A percentile compares a stretch with the other conserved stretches of the same genome.
These are phyloP conservation scores for Penicillium fuscoglaucum DNA, from an alignment of 2,329 filamentous ascomycete genomes.

Conservation along the genomic window DNA sequence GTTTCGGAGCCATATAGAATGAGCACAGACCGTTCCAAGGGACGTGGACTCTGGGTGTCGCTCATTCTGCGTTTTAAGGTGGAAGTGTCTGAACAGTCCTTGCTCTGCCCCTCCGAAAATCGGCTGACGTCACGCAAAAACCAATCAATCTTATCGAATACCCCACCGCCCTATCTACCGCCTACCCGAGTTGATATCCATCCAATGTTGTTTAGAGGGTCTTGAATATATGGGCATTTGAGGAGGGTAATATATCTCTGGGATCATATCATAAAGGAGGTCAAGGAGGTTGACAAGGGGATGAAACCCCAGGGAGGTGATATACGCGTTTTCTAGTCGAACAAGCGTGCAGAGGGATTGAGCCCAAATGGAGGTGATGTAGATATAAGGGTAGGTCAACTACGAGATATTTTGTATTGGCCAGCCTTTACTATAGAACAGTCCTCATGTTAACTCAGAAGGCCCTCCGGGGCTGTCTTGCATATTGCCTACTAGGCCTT, in stretches of 20 bases:
- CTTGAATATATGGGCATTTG: background rate
- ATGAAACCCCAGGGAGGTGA: background rate
- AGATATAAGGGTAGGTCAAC: background rate
- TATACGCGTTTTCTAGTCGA: background rate
- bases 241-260: background rate
- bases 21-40: conserved; percentile 54
- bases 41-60: conserved; percentile 14
- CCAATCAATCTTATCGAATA: background rate
- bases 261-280: background rate
- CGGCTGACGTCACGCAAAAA: conserved; percentile 34
- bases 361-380: background rate
- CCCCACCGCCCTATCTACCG: background rate
- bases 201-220: too few species aligned
- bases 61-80: conserved; percentile 27
- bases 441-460: background rate
- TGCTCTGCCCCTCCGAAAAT: conserved; percentile 17
- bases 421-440: background rate
- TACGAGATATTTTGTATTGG: background rate
- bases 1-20: conserved; percentile 94
- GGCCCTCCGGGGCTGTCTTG: background rate
- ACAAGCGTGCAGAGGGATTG: background rate
- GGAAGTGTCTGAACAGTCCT: conserved; percentile 1
- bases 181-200: background rate
- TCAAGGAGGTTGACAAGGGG: background rate
- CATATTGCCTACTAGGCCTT: background rate